Conservation (phyloP, 1,284 basidiomycete genomes). For the Cryptococcus sp. region DNA sequence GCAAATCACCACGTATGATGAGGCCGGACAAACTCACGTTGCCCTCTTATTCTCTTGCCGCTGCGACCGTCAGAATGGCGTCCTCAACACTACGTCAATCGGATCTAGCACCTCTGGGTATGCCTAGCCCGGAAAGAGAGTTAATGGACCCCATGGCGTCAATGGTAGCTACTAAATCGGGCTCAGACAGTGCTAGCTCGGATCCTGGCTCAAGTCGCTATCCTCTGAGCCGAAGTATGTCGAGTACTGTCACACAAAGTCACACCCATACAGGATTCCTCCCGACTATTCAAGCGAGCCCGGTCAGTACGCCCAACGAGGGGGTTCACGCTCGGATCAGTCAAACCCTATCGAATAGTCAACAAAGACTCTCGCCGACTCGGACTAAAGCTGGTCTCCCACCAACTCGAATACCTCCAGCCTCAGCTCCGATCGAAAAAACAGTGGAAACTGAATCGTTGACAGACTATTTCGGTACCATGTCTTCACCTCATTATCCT, state of each 20-base stretch:
- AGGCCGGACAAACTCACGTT: conserved; percentile 25
- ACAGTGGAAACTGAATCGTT: conserved; percentile 12
- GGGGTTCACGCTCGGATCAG: conserved; percentile 11
- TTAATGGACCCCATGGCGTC: conserved; percentile 71
- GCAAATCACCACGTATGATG: background rate
- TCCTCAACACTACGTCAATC: conserved; percentile 30
- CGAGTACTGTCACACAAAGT: conserved; percentile 11
- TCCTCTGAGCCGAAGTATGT: conserved; percentile 31
- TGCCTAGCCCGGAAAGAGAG: conserved; percentile 82
- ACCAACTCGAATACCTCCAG: conserved; percentile 28
- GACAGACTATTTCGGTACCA: conserved; percentile 35
- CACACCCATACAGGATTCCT: conserved; percentile 14
- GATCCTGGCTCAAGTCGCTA: conserved; percentile 27
- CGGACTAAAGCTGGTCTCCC: conserved; percentile 12
- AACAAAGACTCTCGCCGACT: background rate
- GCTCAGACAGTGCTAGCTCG: conserved; percentile 21
- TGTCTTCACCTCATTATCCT: conserved; percentile 10
- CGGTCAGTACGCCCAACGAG: conserved; percentile 35
- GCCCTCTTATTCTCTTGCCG: conserved; percentile 52
- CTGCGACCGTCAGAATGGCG: conserved; percentile 79
- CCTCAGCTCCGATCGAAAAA: conserved; percentile 39
- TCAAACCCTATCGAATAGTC: background rate
- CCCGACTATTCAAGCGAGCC: conserved; percentile 40
- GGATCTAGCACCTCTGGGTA: conserved; percentile 58
- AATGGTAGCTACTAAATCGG: conserved; percentile 51